Percentiles rank a stretch among this genome's conserved stretches.
Evolutionary conservation across 306 rosid genomes (phyloP).

Genomic region (Sechiopsis laciniata): DNA sequence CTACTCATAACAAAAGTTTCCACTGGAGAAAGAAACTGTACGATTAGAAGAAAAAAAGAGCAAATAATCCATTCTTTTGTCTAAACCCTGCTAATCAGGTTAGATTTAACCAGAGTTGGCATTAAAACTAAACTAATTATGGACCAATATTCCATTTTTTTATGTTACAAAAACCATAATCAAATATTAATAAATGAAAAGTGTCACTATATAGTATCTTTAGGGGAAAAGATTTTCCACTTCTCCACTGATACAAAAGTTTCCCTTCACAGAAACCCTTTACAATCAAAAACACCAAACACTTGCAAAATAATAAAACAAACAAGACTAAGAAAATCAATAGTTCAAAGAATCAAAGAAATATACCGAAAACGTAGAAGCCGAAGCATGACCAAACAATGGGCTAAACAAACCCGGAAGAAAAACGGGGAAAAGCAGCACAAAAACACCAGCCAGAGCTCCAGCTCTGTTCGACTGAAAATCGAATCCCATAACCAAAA

Average conservation of each 20-base stretch:
- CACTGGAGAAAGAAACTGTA: neutral
- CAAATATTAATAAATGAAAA: too few species aligned
- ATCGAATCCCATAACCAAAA: conserved; percentile 29
- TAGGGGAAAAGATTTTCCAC: neutral
- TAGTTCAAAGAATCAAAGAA: neutral
- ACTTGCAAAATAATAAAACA: neutral
- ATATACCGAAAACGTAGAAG: conserved; percentile 58
- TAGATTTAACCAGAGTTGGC: neutral
- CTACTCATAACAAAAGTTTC: neutral
- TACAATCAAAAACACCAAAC: neutral
- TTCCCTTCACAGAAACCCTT: neutral
- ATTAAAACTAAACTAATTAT: too few species aligned
- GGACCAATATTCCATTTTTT: too few species aligned
- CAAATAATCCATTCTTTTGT: neutral
- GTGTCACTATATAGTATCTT: too few species aligned
- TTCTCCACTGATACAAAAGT: neutral
- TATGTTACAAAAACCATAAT: too few species aligned
- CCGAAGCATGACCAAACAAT: conserved; percentile 38
- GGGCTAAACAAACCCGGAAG: conserved; percentile 62
- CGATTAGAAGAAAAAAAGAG: neutral
- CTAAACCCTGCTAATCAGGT: neutral
- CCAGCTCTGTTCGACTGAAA: conserved; percentile 30
- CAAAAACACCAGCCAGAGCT: conserved; percentile 38
- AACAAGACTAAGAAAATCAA: neutral
- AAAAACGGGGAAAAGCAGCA: conserved; percentile 50